A percentile compares a stretch with the other conserved stretches of the same genome.
These are phyloP conservation scores for Verticillium tricorpus DNA, from an alignment of 2,329 filamentous ascomycete species.

Conservation along the genomic window DNA sequence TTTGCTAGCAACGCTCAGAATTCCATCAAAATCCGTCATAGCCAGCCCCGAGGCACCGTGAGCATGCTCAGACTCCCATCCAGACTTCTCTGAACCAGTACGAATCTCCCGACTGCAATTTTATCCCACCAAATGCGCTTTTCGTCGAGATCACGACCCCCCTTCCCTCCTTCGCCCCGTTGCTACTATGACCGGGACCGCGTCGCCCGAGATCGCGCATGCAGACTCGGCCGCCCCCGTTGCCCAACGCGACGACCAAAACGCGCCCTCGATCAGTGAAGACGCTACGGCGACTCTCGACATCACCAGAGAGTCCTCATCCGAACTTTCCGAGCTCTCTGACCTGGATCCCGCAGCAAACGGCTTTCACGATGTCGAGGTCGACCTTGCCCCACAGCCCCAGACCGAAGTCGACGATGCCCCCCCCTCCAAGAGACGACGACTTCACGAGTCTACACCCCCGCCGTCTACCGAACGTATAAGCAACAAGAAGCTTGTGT, in stretches of 20 bases:
- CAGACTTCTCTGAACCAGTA: slow-evolving; percentile 38
- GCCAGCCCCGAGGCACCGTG: slow-evolving; percentile 42
- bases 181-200: slow-evolving; percentile 56
- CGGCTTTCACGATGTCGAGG: slow-evolving; percentile 8
- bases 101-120: slow-evolving; percentile 52
- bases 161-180: slow-evolving; percentile 35
- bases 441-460: slow-evolving; percentile 46
- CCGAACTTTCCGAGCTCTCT: slow-evolving; percentile 10
- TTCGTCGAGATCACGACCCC: slow-evolving; percentile 50
- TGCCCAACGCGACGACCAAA: slow-evolving; percentile 16
- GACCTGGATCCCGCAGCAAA: slow-evolving; percentile 12
- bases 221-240: slow-evolving; percentile 24
- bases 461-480: slow-evolving; percentile 19
- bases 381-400: slow-evolving; percentile 7
- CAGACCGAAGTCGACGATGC: slow-evolving; percentile 27
- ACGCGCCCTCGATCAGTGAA: slow-evolving; percentile 6
- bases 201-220: slow-evolving; percentile 44
- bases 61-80: slow-evolving; percentile 51
- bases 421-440: slow-evolving; percentile 61
- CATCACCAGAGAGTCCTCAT: slow-evolving; percentile 10
- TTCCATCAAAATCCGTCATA: slow-evolving; percentile 37
- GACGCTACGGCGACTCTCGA: neutral
- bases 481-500: slow-evolving; percentile 52
- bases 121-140: slow-evolving; percentile 52
- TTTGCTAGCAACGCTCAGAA: slow-evolving; percentile 46